A percentile compares a stretch with the other conserved stretches of the same genome.
Evolutionary conservation across 106 monocot genomes (phyloP).

Genomic region (Chionographis japonica): DNA sequence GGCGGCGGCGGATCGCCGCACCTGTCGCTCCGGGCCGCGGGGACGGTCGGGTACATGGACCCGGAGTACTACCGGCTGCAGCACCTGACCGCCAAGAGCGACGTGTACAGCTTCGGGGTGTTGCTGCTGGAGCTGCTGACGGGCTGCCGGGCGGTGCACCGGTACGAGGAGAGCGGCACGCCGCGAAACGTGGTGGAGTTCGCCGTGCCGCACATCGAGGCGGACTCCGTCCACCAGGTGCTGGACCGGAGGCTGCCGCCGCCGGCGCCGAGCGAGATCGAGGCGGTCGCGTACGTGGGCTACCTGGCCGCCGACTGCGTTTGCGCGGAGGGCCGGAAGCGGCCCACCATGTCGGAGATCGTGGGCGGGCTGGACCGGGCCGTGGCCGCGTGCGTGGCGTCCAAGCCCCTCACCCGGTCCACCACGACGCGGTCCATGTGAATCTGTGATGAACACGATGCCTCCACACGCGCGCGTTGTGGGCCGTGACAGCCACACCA

Average conservation of each 20-base stretch:
- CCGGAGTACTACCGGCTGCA: constrained; percentile 91
- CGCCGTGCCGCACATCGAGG: constrained; percentile 37
- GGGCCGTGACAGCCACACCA: too few relatives aligned
- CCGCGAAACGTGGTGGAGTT: constrained; percentile 43
- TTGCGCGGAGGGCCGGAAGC: constrained; percentile 13
- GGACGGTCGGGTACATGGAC: constrained; percentile 88
- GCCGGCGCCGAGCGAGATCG: constrained; percentile 40
- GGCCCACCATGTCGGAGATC: constrained; percentile 45
- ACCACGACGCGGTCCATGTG: constrained; percentile 21
- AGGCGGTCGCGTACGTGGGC: constrained; percentile 33
- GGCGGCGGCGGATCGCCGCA: neutral
- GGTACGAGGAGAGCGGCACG: constrained; percentile 12
- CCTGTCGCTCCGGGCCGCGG: constrained; percentile 27
- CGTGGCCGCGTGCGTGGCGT: neutral
- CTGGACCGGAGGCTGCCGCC: constrained; percentile 35
- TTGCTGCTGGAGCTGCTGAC: constrained; percentile 72
- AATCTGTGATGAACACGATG: neutral
- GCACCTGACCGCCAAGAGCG: constrained; percentile 70
- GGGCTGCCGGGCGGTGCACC: constrained; percentile 39
- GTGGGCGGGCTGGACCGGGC: constrained; percentile 31
- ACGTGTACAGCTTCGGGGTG: constrained; percentile 90
- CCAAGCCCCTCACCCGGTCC: neutral
- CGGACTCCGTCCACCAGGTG: constrained; percentile 19
- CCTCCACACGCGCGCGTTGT: neutral
- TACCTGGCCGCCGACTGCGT: constrained; percentile 45